Conservation (phyloP, 495 filamentous ascomycete species). For the Hypomontagnella monticulosa region DNA sequence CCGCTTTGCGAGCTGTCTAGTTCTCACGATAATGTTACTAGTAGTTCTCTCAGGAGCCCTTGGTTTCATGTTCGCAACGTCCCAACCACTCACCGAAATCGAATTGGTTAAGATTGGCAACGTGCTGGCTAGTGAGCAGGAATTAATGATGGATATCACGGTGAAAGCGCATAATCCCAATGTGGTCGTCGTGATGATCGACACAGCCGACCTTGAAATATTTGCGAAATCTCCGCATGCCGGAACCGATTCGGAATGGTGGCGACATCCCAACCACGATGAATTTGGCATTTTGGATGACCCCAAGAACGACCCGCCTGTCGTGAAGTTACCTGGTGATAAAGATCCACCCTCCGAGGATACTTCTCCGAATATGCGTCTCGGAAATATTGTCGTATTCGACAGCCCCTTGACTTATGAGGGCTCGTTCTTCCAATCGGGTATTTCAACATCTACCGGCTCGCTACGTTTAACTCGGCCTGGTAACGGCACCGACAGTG, state of each 20-base stretch:
- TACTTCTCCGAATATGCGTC: slow-evolving; percentile 82
- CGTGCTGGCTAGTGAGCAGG: slow-evolving; percentile 91
- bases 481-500: slow-evolving; percentile 88
- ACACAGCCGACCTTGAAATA: slow-evolving; percentile 85
- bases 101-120: slow-evolving; percentile 80
- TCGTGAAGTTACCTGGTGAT: slow-evolving; percentile 42
- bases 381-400: slow-evolving; percentile 86
- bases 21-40: slow-evolving; percentile 76
- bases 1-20: slow-evolving; percentile 80
- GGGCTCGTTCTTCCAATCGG: slow-evolving; percentile 79
- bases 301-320: slow-evolving; percentile 73
- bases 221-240: slow-evolving; percentile 93
- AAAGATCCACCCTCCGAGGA: slow-evolving; percentile 63
- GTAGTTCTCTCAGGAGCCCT: slow-evolving; percentile 81
- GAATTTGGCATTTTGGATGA: slow-evolving; percentile 49
- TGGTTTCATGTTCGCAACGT: slow-evolving; percentile 88
- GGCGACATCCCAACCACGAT: slow-evolving; percentile 66
- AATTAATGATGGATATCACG: slow-evolving; percentile 94
- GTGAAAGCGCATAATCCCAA: slow-evolving; percentile 92
- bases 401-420: slow-evolving; percentile 90
- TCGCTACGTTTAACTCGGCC: slow-evolving; percentile 83
- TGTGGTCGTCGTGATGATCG: slow-evolving; percentile 82
- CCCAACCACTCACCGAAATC: slow-evolving; percentile 84
- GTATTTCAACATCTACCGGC: slow-evolving; percentile 73
- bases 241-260: slow-evolving; percentile 76